Evolutionary conservation across 805 yeast genomes (phyloP), one percentile per base, ranked within the genome.

Genomic region (Kazachstania bromeliacearum): DNA sequence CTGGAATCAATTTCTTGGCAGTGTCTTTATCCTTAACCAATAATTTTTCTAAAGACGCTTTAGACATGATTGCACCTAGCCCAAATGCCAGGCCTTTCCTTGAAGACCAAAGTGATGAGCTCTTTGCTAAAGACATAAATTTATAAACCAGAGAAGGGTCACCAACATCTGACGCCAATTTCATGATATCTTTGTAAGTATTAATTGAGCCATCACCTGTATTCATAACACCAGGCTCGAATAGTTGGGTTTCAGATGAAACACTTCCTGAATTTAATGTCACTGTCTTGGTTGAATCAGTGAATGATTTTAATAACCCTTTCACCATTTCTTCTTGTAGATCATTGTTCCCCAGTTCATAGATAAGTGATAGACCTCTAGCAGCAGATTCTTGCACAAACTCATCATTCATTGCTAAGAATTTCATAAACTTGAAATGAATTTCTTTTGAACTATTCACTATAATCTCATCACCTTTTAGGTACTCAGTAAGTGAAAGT

Each of bases 51-150:
- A 89, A 63, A 41, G 82, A 77, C 0, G 88, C 68, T 48, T 83
- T 84, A 2, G 95, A 79, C 55, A 89, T 62, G 31, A 89, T 79
- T 1, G 85, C 77, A 7, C 95, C 89, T 25, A 89, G 66, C 0
- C 97, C 96, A 63, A 84, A 89, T 0, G 97, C 97, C 50, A 87
- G 77, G 35, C 97, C 98, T 45, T 83, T 84, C 54, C 95, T 68
- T 0, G 96, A 83, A 0, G 94, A 74, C 98, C 98, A 89, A 15
- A 88, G 60, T 0, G 92, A 77, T 0, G 95, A 84, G 35, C 79
- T 79, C 43, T 84, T 79, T 0, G 96, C 94, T 38, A 89, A 62
- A 0, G 95, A 77, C 96, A 89, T 85, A 55, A 89, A 89, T 53
- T 85, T 84, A 60, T 89, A 89, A 4, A 89, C 96, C 45, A 89